phyloP scores from a whole-genome alignment of 2,329 filamentous ascomycete genomes.

The Pseudogymnoascus sp. region DNA sequence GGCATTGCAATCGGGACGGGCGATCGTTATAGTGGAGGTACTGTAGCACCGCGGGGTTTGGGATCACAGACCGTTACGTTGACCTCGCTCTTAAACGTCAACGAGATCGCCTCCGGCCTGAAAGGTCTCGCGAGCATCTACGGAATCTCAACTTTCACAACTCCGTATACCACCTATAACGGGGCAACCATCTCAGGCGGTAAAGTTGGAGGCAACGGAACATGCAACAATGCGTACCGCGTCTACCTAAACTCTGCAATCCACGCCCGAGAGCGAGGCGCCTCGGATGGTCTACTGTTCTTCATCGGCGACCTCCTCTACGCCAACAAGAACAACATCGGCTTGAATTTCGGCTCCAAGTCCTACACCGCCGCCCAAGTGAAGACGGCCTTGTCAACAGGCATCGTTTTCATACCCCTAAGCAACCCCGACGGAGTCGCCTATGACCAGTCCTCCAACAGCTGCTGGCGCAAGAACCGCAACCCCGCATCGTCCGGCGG shows the following conservation, averaged over 20 bases:
- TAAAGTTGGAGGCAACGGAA: conserved; percentile 37
- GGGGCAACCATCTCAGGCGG: conserved; percentile 33
- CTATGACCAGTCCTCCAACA: conserved; percentile 42
- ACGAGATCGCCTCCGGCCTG: conserved; percentile 35
- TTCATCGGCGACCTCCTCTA: conserved; percentile 49
- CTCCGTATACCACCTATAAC: conserved; percentile 37
- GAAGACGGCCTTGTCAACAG: conserved; percentile 41
- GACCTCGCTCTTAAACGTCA: conserved; percentile 35
- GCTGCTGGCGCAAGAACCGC: conserved; percentile 50
- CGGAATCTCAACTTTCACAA: conserved; percentile 33
- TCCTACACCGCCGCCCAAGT: conserved; percentile 46
- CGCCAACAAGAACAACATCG: conserved; percentile 41
- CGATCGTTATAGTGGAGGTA: conserved; percentile 36
- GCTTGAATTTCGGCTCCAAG: conserved; percentile 44
- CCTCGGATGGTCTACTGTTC: conserved; percentile 48
- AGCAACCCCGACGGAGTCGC: conserved; percentile 47
- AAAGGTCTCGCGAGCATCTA: conserved; percentile 35
- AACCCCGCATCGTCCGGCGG: conserved; percentile 35
- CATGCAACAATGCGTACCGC: conserved; percentile 36
- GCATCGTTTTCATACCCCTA: conserved; percentile 46
- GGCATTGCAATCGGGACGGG: conserved; percentile 34
- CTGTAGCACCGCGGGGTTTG: conserved; percentile 34
- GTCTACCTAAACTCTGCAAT: conserved; percentile 47
- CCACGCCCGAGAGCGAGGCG: conserved; percentile 51
- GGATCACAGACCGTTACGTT: conserved; percentile 33